phyloP scores from a whole-genome alignment of 345 rosid species.

The Boechera stricta region DNA sequence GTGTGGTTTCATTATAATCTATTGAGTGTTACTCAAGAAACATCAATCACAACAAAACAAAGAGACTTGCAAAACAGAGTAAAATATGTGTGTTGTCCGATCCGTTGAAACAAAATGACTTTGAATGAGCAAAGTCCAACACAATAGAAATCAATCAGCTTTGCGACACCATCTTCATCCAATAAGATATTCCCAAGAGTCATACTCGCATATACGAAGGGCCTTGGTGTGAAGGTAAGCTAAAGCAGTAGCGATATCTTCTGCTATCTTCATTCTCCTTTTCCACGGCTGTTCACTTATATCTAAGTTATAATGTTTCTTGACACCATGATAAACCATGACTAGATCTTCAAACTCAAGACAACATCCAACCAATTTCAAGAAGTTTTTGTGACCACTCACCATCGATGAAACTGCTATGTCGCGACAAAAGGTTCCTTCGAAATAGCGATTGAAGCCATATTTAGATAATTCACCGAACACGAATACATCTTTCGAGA shows the following conservation, averaged over 20 bases:
- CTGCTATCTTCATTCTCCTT: background rate
- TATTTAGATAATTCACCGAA: no score
- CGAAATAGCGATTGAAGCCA: no score
- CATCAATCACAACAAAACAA: no score
- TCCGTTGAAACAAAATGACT: no score
- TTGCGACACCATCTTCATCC: background rate
- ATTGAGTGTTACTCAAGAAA: no score
- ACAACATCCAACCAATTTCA: background rate
- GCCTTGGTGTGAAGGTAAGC: background rate
- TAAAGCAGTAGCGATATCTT: background rate
- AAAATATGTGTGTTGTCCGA: no score
- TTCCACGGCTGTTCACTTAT: background rate
- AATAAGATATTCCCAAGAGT: background rate
- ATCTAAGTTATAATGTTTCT: background rate
- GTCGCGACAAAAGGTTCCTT: background rate
- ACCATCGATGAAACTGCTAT: background rate
- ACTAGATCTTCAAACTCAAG: background rate
- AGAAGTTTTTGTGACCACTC: background rate
- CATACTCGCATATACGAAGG: background rate
- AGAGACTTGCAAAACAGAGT: no score
- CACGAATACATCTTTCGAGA: background rate
- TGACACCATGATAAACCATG: background rate
- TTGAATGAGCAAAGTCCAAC: no score
- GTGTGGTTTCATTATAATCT: no score
- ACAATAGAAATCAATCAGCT: no score